Percentiles rank a stretch among this genome's conserved stretches.
Conservation (phyloP, 1,284 basidiomycete genomes). For the Cystobasidium sp. region DNA sequence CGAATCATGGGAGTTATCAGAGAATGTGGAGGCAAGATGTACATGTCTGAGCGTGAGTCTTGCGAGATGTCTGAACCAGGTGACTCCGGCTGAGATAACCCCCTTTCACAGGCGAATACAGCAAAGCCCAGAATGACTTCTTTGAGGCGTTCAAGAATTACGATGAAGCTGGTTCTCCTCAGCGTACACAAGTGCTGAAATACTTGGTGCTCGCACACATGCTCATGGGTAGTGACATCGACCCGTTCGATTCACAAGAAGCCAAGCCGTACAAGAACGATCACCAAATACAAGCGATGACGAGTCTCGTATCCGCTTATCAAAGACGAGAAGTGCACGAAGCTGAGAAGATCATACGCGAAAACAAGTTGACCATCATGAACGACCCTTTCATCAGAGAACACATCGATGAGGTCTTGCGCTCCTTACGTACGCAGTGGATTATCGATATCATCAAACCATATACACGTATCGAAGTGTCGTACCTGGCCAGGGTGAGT, state of each 20-base stretch:
- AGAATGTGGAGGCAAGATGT: constrained; percentile 99
- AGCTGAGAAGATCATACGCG: constrained; percentile 90
- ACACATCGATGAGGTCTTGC: constrained; percentile 93
- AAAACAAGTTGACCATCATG: constrained; percentile 92
- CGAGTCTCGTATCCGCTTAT: constrained; percentile 92
- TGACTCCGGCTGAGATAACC: not conserved
- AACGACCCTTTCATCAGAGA: constrained; percentile 88
- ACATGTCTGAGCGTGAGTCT: constrained; percentile 95
- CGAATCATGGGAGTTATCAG: constrained; percentile 98
- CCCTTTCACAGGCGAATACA: constrained; percentile 79
- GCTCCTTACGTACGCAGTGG: constrained; percentile 91
- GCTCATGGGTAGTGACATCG: constrained; percentile 97
- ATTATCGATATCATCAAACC: constrained; percentile 97
- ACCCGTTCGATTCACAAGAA: constrained; percentile 99
- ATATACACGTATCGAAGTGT: constrained; percentile 88
- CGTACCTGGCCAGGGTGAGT: constrained; percentile 82
- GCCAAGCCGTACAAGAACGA: constrained; percentile 99
- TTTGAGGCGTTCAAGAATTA: constrained; percentile 99
- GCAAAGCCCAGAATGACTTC: constrained; percentile 93
- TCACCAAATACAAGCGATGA: constrained; percentile 97
- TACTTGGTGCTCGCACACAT: constrained; percentile 98
- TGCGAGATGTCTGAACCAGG: not conserved
- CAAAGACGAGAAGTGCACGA: constrained; percentile 93
- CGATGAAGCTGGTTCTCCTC: constrained; percentile 94
- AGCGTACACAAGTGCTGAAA: constrained; percentile 96